Evolutionary conservation across 495 filamentous ascomycete genomes (phyloP), one percentile per base, ranked within the genome.

Genomic region (Cenococcum geophilum): DNA sequence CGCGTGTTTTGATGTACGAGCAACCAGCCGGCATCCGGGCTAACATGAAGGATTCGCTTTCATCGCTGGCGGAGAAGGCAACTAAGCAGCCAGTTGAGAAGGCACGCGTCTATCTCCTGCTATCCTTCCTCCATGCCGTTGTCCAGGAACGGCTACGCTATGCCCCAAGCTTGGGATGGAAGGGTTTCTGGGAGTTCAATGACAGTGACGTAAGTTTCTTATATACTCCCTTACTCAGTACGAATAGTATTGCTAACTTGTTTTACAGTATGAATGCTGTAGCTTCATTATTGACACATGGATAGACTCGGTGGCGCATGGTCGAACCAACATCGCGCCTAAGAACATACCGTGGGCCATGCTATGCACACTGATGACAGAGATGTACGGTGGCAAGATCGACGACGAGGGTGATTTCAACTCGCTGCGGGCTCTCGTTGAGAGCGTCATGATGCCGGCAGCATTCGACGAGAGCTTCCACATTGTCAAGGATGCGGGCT

Each of bases 101-200:
- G 66, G 84, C 85, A n/a, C 82, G 93, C 59, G 76, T 99, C 42
- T 97, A 99, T 65, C 78, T 99, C 47, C 76, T 97, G 55, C 82
- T 99, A 21, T 92, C 89, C 5, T 97, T 97, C 82, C 71, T 97
- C 61, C 93, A 99, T 68, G 93, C 95, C 12, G 92, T 99, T 12
- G 83, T 99, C 34, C 93, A 99, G 74, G 93, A 99, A 73, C 79
- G 93, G 67, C 79, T 99, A 63, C 89, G 93, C 60, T 99, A 99
- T 70, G 92, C 91, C 20, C 95, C 93, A 1, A 93, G 82, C 55
- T 80, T 99, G 58, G 93, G 93, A 55, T 97, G 95, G 93, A 96
- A 96, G 78, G 89, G 90, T 58, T 96, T 96, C 81, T 99, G 93
- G 93, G 93, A 99, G 76, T 99, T 99, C 72, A 99, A 99, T 71